Percentiles rank a stretch among this genome's conserved stretches.
These are phyloP conservation scores for Agaricus blazei DNA, from an alignment of 768 basidiomycete genomes.

Conservation along the genomic window DNA sequence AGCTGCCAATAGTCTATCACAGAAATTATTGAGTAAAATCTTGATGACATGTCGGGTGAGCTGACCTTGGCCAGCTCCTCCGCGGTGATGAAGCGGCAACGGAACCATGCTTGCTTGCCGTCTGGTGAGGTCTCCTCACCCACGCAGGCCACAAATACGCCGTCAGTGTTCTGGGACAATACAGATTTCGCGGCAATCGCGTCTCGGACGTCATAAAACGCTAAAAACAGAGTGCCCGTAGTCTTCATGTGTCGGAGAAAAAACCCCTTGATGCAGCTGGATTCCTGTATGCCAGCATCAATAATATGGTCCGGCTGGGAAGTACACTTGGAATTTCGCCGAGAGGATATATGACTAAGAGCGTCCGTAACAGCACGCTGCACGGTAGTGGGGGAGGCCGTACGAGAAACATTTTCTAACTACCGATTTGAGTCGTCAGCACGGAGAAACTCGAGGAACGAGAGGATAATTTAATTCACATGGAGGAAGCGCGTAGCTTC, in stretches of 20 bases:
- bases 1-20: slow-evolving; percentile 49
- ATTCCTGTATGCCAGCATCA: background rate
- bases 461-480: slow-evolving; percentile 18
- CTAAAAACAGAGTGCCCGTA: slow-evolving; percentile 50
- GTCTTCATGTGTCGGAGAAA: slow-evolving; percentile 45
- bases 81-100: slow-evolving; percentile 40
- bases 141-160: slow-evolving; percentile 24
- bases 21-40: slow-evolving; percentile 9
- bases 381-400: slow-evolving; percentile 20
- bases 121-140: slow-evolving; percentile 20
- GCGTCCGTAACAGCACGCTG: slow-evolving; percentile 22
- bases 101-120: slow-evolving; percentile 23
- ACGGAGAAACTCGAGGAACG: background rate
- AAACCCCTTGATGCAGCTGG: slow-evolving; percentile 45
- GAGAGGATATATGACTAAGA: slow-evolving; percentile 13
- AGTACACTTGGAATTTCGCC: background rate
- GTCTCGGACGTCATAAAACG: slow-evolving; percentile 58
- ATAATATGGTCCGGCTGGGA: background rate
- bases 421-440: slow-evolving; percentile 9
- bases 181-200: slow-evolving; percentile 41
- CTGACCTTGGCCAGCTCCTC: slow-evolving; percentile 43
- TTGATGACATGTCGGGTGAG: slow-evolving; percentile 6
- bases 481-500: slow-evolving; percentile 30
- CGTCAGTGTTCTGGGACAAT: slow-evolving; percentile 27
- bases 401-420: slow-evolving; percentile 32